Evolutionary conservation across 306 rosid species (phyloP).

Genomic region (Begonia loranthoides): DNA sequence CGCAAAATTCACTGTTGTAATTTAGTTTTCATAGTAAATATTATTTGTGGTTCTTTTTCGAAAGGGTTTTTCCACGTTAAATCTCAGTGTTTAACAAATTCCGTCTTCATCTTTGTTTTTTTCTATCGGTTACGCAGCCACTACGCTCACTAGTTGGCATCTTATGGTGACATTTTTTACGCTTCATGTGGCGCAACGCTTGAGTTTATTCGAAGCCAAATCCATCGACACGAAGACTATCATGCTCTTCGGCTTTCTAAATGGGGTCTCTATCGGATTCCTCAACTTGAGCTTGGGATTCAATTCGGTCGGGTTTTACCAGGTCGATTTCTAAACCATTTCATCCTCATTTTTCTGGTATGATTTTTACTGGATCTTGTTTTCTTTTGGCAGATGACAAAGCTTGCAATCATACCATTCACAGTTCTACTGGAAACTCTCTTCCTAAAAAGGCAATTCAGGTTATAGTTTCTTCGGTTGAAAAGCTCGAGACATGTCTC

Average conservation of each 20-base stretch:
- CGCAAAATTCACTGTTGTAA: no score
- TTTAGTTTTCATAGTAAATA: no score
- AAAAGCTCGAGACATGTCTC: no score
- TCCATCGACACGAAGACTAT: conserved; percentile 75
- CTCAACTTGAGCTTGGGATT: conserved; percentile 94
- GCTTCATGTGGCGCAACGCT: conserved; percentile 76
- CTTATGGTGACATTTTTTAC: conserved; percentile 90
- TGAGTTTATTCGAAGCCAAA: conserved; percentile 63
- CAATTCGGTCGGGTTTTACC: conserved; percentile 96
- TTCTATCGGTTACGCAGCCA: conserved; percentile 27
- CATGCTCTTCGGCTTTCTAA: conserved; percentile 83
- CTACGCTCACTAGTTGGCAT: conserved; percentile 99
- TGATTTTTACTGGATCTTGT: neutral
- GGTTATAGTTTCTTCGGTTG: conserved; percentile 20
- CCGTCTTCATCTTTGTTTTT: no score
- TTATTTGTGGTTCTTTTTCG: no score
- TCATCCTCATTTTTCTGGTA: no score
- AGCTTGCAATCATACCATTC: conserved; percentile 97
- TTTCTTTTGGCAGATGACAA: conserved; percentile 66
- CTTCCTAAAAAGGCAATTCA: conserved; percentile 79
- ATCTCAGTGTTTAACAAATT: no score
- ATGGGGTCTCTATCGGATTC: conserved; percentile 89
- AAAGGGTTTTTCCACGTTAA: no score
- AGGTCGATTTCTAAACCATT: conserved; percentile 25
- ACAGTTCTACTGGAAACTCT: conserved; percentile 75